These are phyloP conservation scores for Pythium volutum DNA, from an alignment of 352 stramenopile species.

Conservation along the genomic window DNA sequence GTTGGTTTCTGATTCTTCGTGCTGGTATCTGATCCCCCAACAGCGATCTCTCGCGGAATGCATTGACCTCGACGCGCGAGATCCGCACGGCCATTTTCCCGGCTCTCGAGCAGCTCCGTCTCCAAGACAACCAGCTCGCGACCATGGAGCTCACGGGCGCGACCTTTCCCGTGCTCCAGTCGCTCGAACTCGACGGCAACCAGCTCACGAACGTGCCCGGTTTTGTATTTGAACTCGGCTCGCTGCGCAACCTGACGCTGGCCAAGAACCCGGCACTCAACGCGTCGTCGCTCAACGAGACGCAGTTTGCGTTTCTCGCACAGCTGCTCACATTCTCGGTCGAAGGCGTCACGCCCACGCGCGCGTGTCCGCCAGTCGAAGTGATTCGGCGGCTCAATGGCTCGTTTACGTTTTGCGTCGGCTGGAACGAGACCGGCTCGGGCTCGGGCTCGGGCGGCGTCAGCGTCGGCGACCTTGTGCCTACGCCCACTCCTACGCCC, in stretches of 20 bases:
- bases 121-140: constrained; percentile 21
- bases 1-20: neutral
- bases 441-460: constrained; percentile 1
- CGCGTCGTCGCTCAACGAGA: constrained; percentile 37
- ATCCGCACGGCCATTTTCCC: constrained; percentile 15
- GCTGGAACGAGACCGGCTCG: constrained; percentile 23
- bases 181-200: constrained; percentile 40
- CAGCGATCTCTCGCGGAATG: constrained; percentile 24
- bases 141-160: constrained; percentile 15
- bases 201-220: constrained; percentile 39
- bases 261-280: constrained; percentile 47
- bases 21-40: neutral
- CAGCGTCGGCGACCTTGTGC: neutral
- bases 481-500: neutral
- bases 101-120: constrained; percentile 12
- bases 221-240: constrained; percentile 54
- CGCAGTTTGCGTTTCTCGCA: constrained; percentile 57
- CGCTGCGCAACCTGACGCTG: constrained; percentile 46
- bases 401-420: constrained; percentile 63
- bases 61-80: constrained; percentile 6
- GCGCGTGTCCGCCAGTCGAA: constrained; percentile 40
- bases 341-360: constrained; percentile 49
- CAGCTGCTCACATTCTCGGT: constrained; percentile 46
- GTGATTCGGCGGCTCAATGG: constrained; percentile 42
- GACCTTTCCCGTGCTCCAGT: constrained; percentile 16